Base-by-base conservation (phyloP, 495 filamentous ascomycete species). In the Aspergillus steynii region DNA sequence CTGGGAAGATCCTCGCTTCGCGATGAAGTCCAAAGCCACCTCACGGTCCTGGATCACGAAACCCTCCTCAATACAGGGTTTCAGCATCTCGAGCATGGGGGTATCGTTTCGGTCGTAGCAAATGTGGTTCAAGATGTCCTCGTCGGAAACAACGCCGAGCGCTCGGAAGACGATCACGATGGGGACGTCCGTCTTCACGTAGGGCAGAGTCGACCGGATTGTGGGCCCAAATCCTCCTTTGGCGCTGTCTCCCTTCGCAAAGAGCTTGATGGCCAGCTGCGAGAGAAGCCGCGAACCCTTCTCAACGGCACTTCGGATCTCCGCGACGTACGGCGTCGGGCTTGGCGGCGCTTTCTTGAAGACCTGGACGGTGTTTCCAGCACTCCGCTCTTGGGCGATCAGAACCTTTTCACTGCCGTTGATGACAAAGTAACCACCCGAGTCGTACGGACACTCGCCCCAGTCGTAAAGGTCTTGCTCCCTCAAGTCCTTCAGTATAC, bases 341-440 rank as follows among this genome's bases (percentile, higher is more conserved):
- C 89, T 93, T 14, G 91, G 91, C 26, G 87, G 83, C 1, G 92
- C 88, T 80, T 99, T 99, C 78, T 96, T 93, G 85, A 98, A 99
- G 25, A 99, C 93, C 76, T 97, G 94, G 7, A 98, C 93, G 49
- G 97, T 98, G 67, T 98, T 99, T 67, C 93, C 96, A 20, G 96
- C 96, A 65, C 91, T 96, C 29, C 95, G 88, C 74, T 99, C 95
- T 73, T 99, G 95, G 1, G 96, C 96, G 61, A 99, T 98, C 61
- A 99, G 74, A 26, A 99, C 95, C 83, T 99, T 99, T 73, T 99
- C 95, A 71, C 91, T 95, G n/a, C 95, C 95, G 76, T 98, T 99
- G 78, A 99, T 98, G 61, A 99, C 89, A 73, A 99, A 99, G 66
- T 99, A 99, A 59, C 95, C 95, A 53, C 95, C 95, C 64, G 95